These are phyloP conservation scores for Lyophyllum decastes DNA, from an alignment of 768 basidiomycete species.

Conservation along the genomic window DNA sequence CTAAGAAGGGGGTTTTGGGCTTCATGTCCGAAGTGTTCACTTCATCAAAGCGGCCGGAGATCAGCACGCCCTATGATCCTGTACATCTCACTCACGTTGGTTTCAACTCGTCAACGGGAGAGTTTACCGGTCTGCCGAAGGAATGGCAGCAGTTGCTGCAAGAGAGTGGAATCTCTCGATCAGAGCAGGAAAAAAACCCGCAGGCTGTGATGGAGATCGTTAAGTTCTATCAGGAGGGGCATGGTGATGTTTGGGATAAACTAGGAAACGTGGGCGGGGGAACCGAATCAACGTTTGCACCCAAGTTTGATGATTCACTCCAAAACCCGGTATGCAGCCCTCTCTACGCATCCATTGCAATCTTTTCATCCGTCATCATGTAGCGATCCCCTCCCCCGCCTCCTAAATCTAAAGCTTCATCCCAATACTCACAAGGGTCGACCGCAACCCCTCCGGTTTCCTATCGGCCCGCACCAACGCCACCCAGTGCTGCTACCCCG, in stretches of 20 bases:
- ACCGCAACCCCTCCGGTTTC: constrained; percentile 46
- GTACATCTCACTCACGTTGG: constrained; percentile 99
- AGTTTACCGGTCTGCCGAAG: constrained; percentile 96
- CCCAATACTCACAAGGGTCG: constrained; percentile 26
- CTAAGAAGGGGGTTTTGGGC: constrained; percentile 72
- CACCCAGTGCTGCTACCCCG: constrained; percentile 62
- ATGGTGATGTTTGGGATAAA: constrained; percentile 85
- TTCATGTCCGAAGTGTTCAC: constrained; percentile 73
- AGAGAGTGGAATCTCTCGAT: constrained; percentile 92
- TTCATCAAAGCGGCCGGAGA: constrained; percentile 79
- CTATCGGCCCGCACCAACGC: constrained; percentile 78
- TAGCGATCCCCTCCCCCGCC: constrained; percentile 54
- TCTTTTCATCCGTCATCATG: constrained; percentile 10
- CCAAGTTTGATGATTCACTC: constrained; percentile 48
- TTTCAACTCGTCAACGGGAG: constrained; percentile 97
- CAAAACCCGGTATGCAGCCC: constrained; percentile 55
- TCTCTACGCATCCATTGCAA: constrained; percentile 15
- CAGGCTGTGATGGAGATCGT: constrained; percentile 99
- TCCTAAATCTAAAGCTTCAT: constrained; percentile 40
- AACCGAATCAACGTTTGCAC: constrained; percentile 24
- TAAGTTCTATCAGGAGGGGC: constrained; percentile 94
- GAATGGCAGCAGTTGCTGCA: constrained; percentile 98
- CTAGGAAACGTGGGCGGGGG: constrained; percentile 58
- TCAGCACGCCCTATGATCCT: constrained; percentile 98
- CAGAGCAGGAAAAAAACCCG: constrained; percentile 96